A percentile compares a stretch with the other conserved stretches of the same genome.
Conservation (phyloP, 202 grass and related monocot genomes). For the Schoenoplectus triqueter region DNA sequence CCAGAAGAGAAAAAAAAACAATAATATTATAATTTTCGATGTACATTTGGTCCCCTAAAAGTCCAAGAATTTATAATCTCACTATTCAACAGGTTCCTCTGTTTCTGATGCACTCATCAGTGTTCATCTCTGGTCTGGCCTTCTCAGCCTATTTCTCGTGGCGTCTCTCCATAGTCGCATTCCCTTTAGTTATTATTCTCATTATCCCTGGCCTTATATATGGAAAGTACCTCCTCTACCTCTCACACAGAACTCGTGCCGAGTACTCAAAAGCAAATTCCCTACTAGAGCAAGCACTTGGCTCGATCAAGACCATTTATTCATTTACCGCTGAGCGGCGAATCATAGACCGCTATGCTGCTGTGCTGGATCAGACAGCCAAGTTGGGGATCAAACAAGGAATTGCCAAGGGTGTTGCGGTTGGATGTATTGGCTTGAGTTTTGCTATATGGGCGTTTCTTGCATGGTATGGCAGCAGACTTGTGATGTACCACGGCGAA, state of each 20-base stretch:
- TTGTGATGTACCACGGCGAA: slow-evolving; percentile 83
- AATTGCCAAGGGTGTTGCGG: slow-evolving; percentile 85
- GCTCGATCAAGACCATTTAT: slow-evolving; percentile 89
- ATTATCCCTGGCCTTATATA: slow-evolving; percentile 94
- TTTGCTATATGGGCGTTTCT: slow-evolving; percentile 97
- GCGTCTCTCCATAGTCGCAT: slow-evolving; percentile 89
- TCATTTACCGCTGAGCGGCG: slow-evolving; percentile 92
- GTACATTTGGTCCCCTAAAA: neutral
- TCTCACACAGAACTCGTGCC: slow-evolving; percentile 56
- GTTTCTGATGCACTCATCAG: slow-evolving; percentile 91
- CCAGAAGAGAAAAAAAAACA: neutral
- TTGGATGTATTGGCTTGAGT: slow-evolving; percentile 79
- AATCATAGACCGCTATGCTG: slow-evolving; percentile 71
- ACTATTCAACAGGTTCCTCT: slow-evolving; percentile 73
- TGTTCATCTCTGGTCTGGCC: slow-evolving; percentile 78
- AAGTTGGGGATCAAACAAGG: slow-evolving; percentile 92
- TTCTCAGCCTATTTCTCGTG: slow-evolving; percentile 96
- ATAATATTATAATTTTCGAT: neutral
- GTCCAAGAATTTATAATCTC: neutral
- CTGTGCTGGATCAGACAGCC: slow-evolving; percentile 69
- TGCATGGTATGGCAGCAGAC: slow-evolving; percentile 84
- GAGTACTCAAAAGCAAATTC: slow-evolving; percentile 76
- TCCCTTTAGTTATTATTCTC: slow-evolving; percentile 76
- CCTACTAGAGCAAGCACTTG: slow-evolving; percentile 74
- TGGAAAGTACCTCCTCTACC: slow-evolving; percentile 89